Base-by-base conservation (phyloP, 2,329 filamentous ascomycete genomes). In the Westerdykella sp. region DNA sequence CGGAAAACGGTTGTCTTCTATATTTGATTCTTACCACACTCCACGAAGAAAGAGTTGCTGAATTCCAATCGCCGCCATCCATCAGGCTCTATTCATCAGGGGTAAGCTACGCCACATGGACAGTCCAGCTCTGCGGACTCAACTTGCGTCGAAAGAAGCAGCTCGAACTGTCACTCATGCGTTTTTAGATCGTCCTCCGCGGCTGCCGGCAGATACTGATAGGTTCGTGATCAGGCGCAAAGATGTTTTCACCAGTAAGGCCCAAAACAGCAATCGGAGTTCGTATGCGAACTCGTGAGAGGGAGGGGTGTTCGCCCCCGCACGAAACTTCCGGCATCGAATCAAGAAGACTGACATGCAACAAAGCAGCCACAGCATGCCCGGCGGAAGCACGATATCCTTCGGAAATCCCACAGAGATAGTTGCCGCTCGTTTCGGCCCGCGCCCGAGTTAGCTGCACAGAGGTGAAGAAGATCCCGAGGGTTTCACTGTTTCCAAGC, bases 31-130 rank as follows among this genome's bases (percentile, higher is more conserved):
- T 28, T 28, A 28, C 25, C 25, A 28, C 25, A 28, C 25, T 12
- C 25, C 25, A 7, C 25, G 9, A 12, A 10, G 25, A 28, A 36
- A 28, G 28, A 14, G 37, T 4, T 23, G 13, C 10, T 21, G n/a
- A n/a, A 37, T 21, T 25, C 42, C 42, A 41, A 45, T 45, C 42
- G 42, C 42, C 18, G 34, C 38, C 42, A 40, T 41, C 31, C 42
- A 37, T 45, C 38, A 45, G 42, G 31, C 42, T 37, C 36, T 32
- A 21, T 35, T 2, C 15, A 16, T 31, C 13, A 14, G 12, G n/a
- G 15, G 14, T 14, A 28, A 41, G 32, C 39, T 34, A 15, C 39
- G 15, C 30, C 39, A 28, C 25, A 28, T 10, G 4, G 25, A 12
- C 25, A 28, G 25, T 12, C 25, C 25, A 28, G 25, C 11, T 28